phyloP scores from a whole-genome alignment of 768 basidiomycete genomes.

The Collybia sp. region DNA sequence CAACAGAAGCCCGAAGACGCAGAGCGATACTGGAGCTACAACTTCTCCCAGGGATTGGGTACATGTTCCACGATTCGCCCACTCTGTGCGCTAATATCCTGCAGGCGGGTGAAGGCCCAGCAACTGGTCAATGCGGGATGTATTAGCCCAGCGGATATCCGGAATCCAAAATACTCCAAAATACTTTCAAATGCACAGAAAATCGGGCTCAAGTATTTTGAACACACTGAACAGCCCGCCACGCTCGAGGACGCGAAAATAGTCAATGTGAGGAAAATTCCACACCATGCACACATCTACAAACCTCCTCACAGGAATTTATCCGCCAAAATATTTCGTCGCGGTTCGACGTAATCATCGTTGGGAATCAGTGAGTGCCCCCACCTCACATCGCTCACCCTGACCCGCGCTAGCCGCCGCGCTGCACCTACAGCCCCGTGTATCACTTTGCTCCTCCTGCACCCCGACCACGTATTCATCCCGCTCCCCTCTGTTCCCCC shows the following conservation, averaged over 20 bases:
- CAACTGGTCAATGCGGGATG: constrained; percentile 51
- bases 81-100: background rate
- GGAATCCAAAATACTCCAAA: constrained; percentile 27
- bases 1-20: background rate
- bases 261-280: constrained; percentile 33
- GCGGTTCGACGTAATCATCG: constrained; percentile 44
- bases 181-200: constrained; percentile 33
- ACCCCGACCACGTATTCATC: constrained; percentile 39
- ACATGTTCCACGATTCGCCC: background rate
- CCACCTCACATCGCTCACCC: background rate
- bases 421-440: constrained; percentile 27
- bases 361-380: constrained; percentile 51
- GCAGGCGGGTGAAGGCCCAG: constrained; percentile 31
- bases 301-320: constrained; percentile 35
- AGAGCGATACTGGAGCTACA: background rate
- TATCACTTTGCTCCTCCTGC: constrained; percentile 39
- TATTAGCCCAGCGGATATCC: constrained; percentile 34
- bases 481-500: constrained; percentile 28
- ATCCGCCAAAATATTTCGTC: constrained; percentile 39
- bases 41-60: background rate
- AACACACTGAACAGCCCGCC: constrained; percentile 30
- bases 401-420: constrained; percentile 38
- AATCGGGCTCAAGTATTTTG: constrained; percentile 33
- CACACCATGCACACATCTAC: background rate
- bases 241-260: constrained; percentile 36